phyloP scores from a whole-genome alignment of 2,329 filamentous ascomycete genomes.

The Hypomyces perniciosus region DNA sequence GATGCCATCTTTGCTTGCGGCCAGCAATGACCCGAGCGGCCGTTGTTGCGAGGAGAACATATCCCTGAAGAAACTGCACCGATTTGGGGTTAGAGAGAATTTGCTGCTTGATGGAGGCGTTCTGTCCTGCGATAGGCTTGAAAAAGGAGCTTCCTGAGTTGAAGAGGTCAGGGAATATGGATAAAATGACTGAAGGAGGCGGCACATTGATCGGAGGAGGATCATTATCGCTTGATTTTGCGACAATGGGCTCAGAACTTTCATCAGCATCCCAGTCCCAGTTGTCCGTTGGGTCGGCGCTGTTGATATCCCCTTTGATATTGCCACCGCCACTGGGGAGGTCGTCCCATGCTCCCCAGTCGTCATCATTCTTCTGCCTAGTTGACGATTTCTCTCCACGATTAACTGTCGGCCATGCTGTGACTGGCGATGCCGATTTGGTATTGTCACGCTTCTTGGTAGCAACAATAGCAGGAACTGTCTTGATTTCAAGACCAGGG shows the following conservation, averaged over 20 bases:
- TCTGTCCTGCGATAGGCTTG: slow-evolving; percentile 55
- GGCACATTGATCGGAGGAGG: slow-evolving; percentile 79
- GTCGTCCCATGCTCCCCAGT: slow-evolving; percentile 49
- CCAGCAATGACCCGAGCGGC: slow-evolving; percentile 79
- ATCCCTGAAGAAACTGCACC: slow-evolving; percentile 57
- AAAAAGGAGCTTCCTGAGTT: slow-evolving; percentile 60
- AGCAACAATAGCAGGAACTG: slow-evolving; percentile 30
- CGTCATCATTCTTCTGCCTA: slow-evolving; percentile 31
- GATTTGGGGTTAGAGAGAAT: slow-evolving; percentile 59
- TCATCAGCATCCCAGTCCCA: slow-evolving; percentile 49
- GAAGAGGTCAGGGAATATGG: slow-evolving; percentile 67
- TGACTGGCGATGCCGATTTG: slow-evolving; percentile 30
- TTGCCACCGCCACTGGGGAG: slow-evolving; percentile 24
- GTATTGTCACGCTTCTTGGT: slow-evolving; percentile 19
- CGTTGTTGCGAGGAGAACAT: slow-evolving; percentile 58
- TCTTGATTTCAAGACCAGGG: slow-evolving; percentile 41
- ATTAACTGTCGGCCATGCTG: slow-evolving; percentile 36
- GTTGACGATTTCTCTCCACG: slow-evolving; percentile 18
- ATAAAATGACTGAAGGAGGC: slow-evolving; percentile 76
- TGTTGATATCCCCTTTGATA: slow-evolving; percentile 14
- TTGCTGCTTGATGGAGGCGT: slow-evolving; percentile 52
- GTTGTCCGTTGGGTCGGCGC: slow-evolving; percentile 20
- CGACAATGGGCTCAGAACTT: slow-evolving; percentile 20
- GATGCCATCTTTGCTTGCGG: slow-evolving; percentile 82
- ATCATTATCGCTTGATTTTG: slow-evolving; percentile 24